Evolutionary conservation across 805 yeast species (phyloP).

Genomic region (Monosporozyma aerobia): DNA sequence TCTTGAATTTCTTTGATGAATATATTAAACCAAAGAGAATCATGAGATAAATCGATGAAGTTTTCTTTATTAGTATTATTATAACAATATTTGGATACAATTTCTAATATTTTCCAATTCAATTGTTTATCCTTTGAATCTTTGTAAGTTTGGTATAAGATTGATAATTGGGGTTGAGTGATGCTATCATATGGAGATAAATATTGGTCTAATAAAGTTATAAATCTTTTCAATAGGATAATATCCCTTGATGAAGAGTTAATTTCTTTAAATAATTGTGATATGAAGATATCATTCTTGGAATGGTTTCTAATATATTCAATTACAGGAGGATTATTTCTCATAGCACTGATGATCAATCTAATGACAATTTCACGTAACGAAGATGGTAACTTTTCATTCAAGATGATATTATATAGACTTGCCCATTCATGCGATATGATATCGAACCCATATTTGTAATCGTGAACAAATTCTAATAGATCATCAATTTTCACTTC

Average conservation of each 20-base stretch:
- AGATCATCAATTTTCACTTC: conserved; percentile 32
- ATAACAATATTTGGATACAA: conserved; percentile 16
- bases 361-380: conserved; percentile 47
- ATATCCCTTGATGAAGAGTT: neutral
- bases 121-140: conserved; percentile 16
- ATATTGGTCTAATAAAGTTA: conserved; percentile 15
- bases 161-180: conserved; percentile 9
- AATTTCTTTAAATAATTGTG: neutral
- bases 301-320: conserved; percentile 25
- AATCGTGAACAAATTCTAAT: conserved; percentile 57
- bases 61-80: neutral
- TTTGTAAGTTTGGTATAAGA: conserved; percentile 13
- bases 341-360: conserved; percentile 54
- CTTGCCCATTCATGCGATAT: conserved; percentile 24
- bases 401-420: conserved; percentile 12
- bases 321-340: conserved; percentile 65
- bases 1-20: conserved; percentile 20
- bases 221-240: conserved; percentile 19
- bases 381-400: conserved; percentile 10
- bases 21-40: conserved; percentile 19
- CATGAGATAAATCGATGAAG: neutral
- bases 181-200: neutral
- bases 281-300: conserved; percentile 3
- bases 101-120: conserved; percentile 24
- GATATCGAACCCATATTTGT: conserved; percentile 49